phyloP scores from a whole-genome alignment of 78 protist species.

The Bodo saltans region DNA sequence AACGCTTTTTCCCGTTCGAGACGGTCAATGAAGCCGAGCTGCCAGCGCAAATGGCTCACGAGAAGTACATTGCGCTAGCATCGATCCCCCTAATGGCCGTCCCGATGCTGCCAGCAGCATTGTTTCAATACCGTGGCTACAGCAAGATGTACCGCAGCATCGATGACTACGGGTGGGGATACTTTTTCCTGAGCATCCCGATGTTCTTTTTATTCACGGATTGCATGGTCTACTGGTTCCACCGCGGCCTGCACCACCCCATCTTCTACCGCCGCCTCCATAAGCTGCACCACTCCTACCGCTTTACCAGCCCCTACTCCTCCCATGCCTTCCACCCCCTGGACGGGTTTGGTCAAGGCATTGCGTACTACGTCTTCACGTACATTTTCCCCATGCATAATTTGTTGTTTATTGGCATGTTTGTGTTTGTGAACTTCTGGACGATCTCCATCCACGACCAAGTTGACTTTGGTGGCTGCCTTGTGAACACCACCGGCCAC shows the following conservation, averaged over 20 bases:
- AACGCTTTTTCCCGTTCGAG: background rate
- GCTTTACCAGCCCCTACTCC: conserved; percentile 50
- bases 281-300: conserved; percentile 68
- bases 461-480: conserved; percentile 16
- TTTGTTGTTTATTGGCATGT: conserved; percentile 39
- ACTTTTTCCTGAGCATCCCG: background rate
- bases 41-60: background rate
- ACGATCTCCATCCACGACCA: conserved; percentile 76
- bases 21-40: background rate
- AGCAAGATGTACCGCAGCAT: conserved; percentile 32
- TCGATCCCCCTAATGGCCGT: conserved; percentile 30
- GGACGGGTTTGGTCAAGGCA: conserved; percentile 71
- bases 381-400: conserved; percentile 65
- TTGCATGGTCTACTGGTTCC: conserved; percentile 70
- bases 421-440: conserved; percentile 72
- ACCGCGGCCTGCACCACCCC: conserved; percentile 64
- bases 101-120: background rate
- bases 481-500: conserved; percentile 47
- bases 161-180: conserved; percentile 9
- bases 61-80: background rate
- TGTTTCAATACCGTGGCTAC: conserved; percentile 34
- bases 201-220: conserved; percentile 63
- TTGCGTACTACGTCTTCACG: conserved; percentile 61
- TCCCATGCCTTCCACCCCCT: conserved; percentile 72
- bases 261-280: conserved; percentile 57